phyloP scores from a whole-genome alignment of 345 rosid species.

The Melaleuca alternifolia region DNA sequence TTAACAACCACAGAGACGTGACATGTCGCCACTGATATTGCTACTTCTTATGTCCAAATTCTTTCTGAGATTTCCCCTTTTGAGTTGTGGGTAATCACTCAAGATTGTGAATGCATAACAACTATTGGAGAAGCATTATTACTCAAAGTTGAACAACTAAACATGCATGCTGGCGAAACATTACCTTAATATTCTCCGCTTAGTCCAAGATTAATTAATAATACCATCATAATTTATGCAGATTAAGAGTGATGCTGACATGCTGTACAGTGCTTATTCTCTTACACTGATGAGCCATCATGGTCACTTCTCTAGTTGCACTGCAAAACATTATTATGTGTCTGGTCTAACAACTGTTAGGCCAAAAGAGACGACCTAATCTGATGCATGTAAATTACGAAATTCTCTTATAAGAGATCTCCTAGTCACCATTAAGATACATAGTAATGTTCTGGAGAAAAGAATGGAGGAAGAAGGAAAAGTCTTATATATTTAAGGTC shows the following conservation, averaged over 20 bases:
- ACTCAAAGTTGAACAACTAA: not conserved
- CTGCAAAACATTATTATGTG: not conserved
- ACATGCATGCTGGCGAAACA: not conserved
- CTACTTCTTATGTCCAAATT: not conserved
- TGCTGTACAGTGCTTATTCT: not conserved
- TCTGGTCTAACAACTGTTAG: not conserved
- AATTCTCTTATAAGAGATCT: too few relatives aligned
- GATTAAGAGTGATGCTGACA: not conserved
- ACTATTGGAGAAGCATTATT: not conserved
- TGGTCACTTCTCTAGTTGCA: not conserved
- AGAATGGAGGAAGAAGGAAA: not conserved
- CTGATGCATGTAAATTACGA: not conserved
- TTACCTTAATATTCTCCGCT: not conserved
- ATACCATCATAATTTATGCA: not conserved
- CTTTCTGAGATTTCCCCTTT: not conserved
- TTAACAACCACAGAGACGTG: conserved; percentile 5
- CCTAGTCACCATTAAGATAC: too few relatives aligned
- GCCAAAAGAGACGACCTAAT: not conserved
- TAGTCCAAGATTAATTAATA: not conserved
- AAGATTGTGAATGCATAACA: not conserved
- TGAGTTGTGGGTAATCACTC: not conserved
- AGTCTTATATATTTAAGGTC: not conserved
- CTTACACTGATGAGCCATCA: not conserved
- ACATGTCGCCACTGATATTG: not conserved
- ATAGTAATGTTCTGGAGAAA: not conserved